Evolutionary conservation across 371 early-diverging fungal genomes (phyloP).

Genomic region (Saksenaea vasiformis): DNA sequence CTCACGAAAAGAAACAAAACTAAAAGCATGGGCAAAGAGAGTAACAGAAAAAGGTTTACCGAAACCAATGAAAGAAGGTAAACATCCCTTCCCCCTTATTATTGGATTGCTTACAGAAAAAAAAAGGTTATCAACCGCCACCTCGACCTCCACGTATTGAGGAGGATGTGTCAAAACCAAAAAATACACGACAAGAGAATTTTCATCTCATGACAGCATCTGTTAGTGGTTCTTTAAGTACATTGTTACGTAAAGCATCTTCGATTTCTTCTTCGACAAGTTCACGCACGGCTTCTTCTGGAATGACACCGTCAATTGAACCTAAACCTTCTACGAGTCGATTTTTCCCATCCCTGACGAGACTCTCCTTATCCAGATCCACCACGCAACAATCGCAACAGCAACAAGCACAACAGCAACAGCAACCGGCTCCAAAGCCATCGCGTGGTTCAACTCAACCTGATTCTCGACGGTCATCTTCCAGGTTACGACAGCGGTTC

Average conservation of each 20-base stretch:
- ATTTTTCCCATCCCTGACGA: slow-evolving; percentile 1
- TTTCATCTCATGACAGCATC: neutral
- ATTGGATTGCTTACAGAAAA: neutral
- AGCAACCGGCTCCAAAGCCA: neutral
- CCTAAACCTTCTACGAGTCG: neutral
- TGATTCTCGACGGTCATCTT: neutral
- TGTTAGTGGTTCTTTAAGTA: neutral
- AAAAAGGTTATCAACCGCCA: slow-evolving; percentile 9
- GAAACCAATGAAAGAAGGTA: slow-evolving; percentile 19
- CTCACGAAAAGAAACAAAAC: slow-evolving; percentile 8
- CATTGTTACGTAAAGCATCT: neutral
- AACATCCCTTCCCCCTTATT: neutral
- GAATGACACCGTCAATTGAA: neutral
- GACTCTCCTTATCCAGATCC: neutral
- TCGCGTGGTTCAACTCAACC: neutral
- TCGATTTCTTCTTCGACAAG: neutral
- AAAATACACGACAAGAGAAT: neutral
- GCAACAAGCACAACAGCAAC: slow-evolving; percentile 6
- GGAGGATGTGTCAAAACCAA: neutral
- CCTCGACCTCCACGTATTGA: slow-evolving; percentile 6
- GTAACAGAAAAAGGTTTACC: slow-evolving; percentile 16
- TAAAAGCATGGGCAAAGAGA: slow-evolving; percentile 13
- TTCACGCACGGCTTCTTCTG: neutral
- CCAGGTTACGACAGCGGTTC: neutral
- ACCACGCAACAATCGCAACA: slow-evolving; percentile 3